phyloP scores from a whole-genome alignment of 441 rosid species.

The Populus hybrid region DNA sequence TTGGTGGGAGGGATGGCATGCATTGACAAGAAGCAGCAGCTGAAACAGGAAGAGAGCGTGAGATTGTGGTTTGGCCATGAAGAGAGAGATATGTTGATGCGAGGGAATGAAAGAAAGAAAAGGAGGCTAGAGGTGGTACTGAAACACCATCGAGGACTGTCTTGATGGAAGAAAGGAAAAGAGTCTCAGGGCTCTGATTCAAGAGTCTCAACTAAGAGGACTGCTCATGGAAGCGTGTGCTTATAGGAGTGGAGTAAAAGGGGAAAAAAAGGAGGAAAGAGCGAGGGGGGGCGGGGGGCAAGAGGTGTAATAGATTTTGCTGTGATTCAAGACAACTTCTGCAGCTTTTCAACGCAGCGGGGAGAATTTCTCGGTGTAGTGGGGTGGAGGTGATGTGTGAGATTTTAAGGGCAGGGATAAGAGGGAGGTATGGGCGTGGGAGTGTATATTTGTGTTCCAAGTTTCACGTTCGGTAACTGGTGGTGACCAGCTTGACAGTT shows the following conservation, averaged over 20 bases:
- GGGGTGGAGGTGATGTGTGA: no score
- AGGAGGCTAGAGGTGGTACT: neutral
- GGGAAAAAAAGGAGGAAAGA: neutral
- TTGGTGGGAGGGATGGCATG: constrained; percentile 3
- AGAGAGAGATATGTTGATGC: neutral
- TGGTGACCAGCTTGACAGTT: no score
- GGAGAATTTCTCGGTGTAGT: no score
- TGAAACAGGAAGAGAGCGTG: neutral
- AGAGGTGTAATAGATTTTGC: neutral
- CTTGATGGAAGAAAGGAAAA: neutral
- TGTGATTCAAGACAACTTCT: neutral
- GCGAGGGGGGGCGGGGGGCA: neutral
- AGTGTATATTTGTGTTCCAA: no score
- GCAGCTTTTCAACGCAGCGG: no score
- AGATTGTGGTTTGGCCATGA: neutral
- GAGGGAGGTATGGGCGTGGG: no score
- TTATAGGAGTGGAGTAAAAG: neutral
- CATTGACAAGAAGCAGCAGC: neutral
- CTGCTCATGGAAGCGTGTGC: neutral
- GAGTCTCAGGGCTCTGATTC: neutral
- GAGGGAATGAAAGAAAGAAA: neutral
- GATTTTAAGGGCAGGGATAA: no score
- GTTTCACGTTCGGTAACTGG: no score
- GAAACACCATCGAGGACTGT: neutral
- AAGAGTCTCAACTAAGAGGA: no score